Percentiles rank a stretch among this genome's conserved stretches.
Conservation (phyloP, 306 rosid species). For the Cucurbita moschata region DNA sequence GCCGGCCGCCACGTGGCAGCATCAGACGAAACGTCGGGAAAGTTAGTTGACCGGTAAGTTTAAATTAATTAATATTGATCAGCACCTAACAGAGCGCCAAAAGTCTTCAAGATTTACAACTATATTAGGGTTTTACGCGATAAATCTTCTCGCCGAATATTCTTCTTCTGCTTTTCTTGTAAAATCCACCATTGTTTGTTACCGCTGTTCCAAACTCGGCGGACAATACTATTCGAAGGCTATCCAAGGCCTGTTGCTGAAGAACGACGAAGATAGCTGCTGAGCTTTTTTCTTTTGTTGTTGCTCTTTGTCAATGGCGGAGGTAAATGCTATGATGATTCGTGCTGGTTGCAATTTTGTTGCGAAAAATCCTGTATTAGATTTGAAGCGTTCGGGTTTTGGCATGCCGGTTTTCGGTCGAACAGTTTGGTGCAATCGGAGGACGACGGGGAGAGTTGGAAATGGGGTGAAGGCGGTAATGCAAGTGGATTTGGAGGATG, state of each 20-base stretch:
- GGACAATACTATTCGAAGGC: constrained; percentile 24
- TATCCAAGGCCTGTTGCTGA: background rate
- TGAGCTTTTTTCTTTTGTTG: background rate
- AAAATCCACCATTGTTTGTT: constrained; percentile 8
- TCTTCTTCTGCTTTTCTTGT: constrained; percentile 7
- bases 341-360: constrained; percentile 5
- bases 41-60: constrained; percentile 24
- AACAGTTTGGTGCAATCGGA: constrained; percentile 14
- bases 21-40: background rate
- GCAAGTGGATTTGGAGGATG: constrained; percentile 29
- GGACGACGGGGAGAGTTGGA: constrained; percentile 22
- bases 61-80: background rate
- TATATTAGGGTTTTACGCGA: background rate
- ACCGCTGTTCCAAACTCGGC: constrained; percentile 14
- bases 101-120: background rate
- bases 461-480: constrained; percentile 27
- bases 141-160: background rate
- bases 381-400: constrained; percentile 15
- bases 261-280: background rate
- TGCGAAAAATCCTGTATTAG: constrained; percentile 9
- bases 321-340: constrained; percentile 18
- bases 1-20: background rate
- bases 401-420: constrained; percentile 6
- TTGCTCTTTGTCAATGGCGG: constrained; percentile 30
- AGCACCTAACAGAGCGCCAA: background rate